Evolutionary conservation across 129 eudicot species (phyloP).

Genomic region (sunflower (Helianthus annuus)): DNA sequence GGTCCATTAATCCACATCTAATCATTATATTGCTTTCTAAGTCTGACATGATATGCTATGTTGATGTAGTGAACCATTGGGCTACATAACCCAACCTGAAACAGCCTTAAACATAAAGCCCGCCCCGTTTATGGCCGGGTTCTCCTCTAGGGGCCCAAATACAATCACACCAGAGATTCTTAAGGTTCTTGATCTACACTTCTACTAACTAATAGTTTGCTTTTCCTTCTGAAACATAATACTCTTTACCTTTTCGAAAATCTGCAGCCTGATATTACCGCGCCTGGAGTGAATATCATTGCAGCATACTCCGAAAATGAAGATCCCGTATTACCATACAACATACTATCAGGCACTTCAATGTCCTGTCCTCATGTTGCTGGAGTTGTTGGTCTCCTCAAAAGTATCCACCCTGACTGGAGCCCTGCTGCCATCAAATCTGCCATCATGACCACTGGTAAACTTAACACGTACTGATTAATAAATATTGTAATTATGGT

Average conservation of each 20-base stretch:
- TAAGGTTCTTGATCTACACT: slow-evolving; percentile 47
- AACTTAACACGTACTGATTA: not conserved
- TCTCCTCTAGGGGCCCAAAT: slow-evolving; percentile 87
- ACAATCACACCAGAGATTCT: slow-evolving; percentile 64
- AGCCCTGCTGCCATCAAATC: slow-evolving; percentile 83
- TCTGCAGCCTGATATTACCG: slow-evolving; percentile 82
- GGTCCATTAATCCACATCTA: not conserved
- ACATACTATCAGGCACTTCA: slow-evolving; percentile 67
- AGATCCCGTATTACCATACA: slow-evolving; percentile 40
- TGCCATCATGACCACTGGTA: slow-evolving; percentile 91
- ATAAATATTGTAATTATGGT: not conserved
- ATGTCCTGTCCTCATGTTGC: slow-evolving; percentile 94
- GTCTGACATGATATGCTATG: not conserved
- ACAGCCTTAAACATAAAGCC: slow-evolving; percentile 43
- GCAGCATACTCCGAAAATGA: slow-evolving; percentile 63
- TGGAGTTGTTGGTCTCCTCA: slow-evolving; percentile 77
- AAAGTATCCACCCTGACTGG: slow-evolving; percentile 70
- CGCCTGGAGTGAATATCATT: slow-evolving; percentile 80
- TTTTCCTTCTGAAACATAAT: not conserved
- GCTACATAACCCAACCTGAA: slow-evolving; percentile 41
- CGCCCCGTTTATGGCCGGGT: slow-evolving; percentile 73
- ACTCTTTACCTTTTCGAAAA: not conserved
- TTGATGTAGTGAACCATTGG: slow-evolving; percentile 52
- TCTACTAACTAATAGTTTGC: too few species aligned
- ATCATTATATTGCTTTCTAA: not conserved